phyloP scores from a whole-genome alignment of 371 early-diverging fungal species.

The Syncephalastrum sp. region DNA sequence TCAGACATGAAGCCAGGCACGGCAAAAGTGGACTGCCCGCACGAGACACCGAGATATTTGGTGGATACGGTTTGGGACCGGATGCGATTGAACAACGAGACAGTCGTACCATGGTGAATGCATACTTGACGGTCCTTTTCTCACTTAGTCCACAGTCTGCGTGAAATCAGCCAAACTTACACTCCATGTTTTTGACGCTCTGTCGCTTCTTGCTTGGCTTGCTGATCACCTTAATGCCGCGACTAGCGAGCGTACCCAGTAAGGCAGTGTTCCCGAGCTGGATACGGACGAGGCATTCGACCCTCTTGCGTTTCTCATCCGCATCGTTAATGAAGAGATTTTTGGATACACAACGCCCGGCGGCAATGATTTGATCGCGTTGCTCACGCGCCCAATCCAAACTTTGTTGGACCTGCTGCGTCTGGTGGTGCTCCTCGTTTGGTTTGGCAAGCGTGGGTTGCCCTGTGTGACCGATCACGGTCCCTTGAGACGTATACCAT shows the following conservation, averaged over 20 bases:
- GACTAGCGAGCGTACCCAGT: conserved; percentile 71
- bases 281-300: conserved; percentile 71
- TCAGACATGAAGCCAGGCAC: conserved; percentile 19
- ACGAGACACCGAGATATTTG: conserved; percentile 76
- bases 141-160: neutral
- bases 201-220: conserved; percentile 87
- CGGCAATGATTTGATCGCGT: conserved; percentile 20
- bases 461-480: conserved; percentile 30
- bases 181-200: conserved; percentile 82
- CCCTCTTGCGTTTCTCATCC: conserved; percentile 79
- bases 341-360: conserved; percentile 76
- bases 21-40: conserved; percentile 18
- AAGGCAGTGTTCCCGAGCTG: conserved; percentile 59
- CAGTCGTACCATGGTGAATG: conserved; percentile 81
- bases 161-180: conserved; percentile 43
- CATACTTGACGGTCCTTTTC: conserved; percentile 52
- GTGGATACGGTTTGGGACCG: conserved; percentile 88
- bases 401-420: neutral
- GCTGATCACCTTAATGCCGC: conserved; percentile 83
- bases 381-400: conserved; percentile 26
- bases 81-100: conserved; percentile 83
- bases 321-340: conserved; percentile 82
- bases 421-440: too few species aligned
- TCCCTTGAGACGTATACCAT: conserved; percentile 38
- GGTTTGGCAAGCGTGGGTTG: too few species aligned